These are phyloP conservation scores for Diaporthe destruens DNA, from an alignment of 2,329 filamentous ascomycete species.

Conservation along the genomic window DNA sequence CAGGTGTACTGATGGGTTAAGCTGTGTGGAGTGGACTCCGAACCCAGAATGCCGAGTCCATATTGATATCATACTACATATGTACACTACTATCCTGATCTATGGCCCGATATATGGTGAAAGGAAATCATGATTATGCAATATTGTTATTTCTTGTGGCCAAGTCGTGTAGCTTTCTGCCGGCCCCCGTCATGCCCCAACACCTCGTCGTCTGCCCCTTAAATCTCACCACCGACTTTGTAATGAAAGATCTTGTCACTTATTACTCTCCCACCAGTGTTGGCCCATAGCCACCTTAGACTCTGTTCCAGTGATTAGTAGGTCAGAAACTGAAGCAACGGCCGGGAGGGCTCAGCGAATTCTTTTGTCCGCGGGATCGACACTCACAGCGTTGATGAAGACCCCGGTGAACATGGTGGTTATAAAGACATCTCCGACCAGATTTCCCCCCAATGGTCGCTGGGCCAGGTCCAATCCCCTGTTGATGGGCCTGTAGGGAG, in stretches of 20 bases:
- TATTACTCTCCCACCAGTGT: constrained; percentile 45
- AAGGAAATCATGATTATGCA: neutral
- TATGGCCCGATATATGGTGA: neutral
- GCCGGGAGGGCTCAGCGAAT: neutral
- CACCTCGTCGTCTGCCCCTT: neutral
- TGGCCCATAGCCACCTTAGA: constrained; percentile 45
- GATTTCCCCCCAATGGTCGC: constrained; percentile 47
- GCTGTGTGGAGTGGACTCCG: neutral
- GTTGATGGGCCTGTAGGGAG: constrained; percentile 48
- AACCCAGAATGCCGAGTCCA: neutral
- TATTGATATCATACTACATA: too few species aligned
- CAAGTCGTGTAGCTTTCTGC: neutral
- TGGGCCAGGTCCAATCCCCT: constrained; percentile 43
- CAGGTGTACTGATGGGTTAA: neutral
- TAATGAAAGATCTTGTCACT: constrained; percentile 44
- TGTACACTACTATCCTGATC: too few species aligned
- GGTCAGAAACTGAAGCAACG: neutral
- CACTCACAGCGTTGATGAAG: constrained; percentile 47
- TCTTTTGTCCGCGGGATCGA: neutral
- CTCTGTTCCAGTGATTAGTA: constrained; percentile 32
- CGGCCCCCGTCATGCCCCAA: neutral
- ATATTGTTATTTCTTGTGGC: neutral
- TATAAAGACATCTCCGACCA: constrained; percentile 45
- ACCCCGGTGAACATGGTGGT: constrained; percentile 48
- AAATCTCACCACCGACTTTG: constrained; percentile 47